A percentile compares a stretch with the other conserved stretches of the same genome.
Evolutionary conservation across 129 eudicot genomes (phyloP).

Genomic region (Flaveria robusta): DNA sequence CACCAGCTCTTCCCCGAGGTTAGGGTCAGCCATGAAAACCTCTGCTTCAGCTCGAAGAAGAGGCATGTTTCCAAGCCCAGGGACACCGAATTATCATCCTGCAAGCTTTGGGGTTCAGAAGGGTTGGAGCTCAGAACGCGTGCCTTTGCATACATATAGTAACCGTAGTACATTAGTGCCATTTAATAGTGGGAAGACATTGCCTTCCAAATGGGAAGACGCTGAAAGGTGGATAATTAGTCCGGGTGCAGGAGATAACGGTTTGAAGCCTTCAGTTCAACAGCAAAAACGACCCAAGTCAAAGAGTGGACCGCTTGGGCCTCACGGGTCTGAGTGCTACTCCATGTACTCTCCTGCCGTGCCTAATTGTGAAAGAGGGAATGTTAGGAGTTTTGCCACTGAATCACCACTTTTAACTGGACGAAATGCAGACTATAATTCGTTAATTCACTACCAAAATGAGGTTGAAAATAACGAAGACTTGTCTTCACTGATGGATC

Average conservation of each 20-base stretch:
- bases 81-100: slow-evolving; percentile 64
- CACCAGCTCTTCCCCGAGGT: slow-evolving; percentile 62
- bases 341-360: slow-evolving; percentile 64
- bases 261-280: slow-evolving; percentile 45
- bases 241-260: slow-evolving; percentile 61
- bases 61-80: slow-evolving; percentile 69
- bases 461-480: slow-evolving; percentile 36
- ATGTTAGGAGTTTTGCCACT: slow-evolving; percentile 37
- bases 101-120: slow-evolving; percentile 52
- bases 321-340: slow-evolving; percentile 63
- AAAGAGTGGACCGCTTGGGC: slow-evolving; percentile 94
- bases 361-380: slow-evolving; percentile 51
- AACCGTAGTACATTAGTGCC: slow-evolving; percentile 53
- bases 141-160: slow-evolving; percentile 51
- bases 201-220: slow-evolving; percentile 98
- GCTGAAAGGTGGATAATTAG: slow-evolving; percentile 97
- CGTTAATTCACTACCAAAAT: slow-evolving; percentile 33
- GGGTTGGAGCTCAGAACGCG: slow-evolving; percentile 93
- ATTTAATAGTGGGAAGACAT: slow-evolving; percentile 59
- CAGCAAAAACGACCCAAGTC: slow-evolving; percentile 71
- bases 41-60: slow-evolving; percentile 39
- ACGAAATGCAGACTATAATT: slow-evolving; percentile 39
- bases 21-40: slow-evolving; percentile 57
- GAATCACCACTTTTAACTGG: slow-evolving; percentile 60
- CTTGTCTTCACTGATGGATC: slow-evolving; percentile 45